Percentiles rank a stretch among this genome's conserved stretches.
Evolutionary conservation across 1,284 basidiomycete species (phyloP).

Genomic region (Schizophyllum commune): DNA sequence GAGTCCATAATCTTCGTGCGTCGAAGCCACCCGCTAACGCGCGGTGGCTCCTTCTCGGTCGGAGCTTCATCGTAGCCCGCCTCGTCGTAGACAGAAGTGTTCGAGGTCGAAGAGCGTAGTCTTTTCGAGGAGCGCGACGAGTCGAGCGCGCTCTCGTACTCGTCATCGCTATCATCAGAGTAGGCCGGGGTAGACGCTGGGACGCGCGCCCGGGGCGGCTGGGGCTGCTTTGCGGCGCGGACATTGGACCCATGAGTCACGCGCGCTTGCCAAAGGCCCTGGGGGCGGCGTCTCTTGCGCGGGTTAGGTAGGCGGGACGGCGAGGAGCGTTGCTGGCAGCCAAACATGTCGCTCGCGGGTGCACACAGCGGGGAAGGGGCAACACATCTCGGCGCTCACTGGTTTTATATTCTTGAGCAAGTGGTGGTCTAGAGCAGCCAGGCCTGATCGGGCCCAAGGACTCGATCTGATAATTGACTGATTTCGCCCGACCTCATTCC

Average conservation of each 20-base stretch:
- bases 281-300: not conserved
- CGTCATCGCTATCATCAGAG: not conserved
- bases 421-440: not conserved
- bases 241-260: not conserved
- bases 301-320: not conserved
- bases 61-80: not conserved
- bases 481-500: not conserved
- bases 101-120: not conserved
- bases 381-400: not conserved
- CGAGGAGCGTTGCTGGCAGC: not conserved
- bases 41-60: not conserved
- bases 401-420: not conserved
- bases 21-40: not conserved
- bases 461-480: not conserved
- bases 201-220: not conserved
- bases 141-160: not conserved
- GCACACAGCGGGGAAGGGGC: not conserved
- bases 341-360: not conserved
- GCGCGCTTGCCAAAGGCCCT: not conserved
- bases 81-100: not conserved
- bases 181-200: not conserved
- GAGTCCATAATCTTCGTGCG: constrained; percentile 26
- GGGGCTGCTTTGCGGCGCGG: not conserved
- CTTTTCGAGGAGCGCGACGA: not conserved
- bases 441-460: not conserved